A percentile compares a stretch with the other conserved stretches of the same genome.
These are phyloP conservation scores for Bipolaris sorokiniana DNA, from an alignment of 2,329 filamentous ascomycete species.

Conservation along the genomic window DNA sequence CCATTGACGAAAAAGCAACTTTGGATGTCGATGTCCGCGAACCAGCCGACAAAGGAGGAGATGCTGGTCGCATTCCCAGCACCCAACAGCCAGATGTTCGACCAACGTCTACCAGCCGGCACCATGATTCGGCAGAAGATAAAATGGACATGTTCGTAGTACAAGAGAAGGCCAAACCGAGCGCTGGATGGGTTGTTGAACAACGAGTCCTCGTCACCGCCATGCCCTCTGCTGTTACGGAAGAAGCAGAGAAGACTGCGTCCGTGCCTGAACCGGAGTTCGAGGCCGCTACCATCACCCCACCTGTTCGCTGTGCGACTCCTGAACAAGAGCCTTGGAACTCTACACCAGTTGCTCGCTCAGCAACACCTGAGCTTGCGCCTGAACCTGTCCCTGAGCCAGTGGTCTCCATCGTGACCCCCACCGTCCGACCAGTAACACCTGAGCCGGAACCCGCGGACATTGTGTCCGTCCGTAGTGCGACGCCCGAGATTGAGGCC, in stretches of 20 bases:
- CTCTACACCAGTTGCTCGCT: constrained; percentile 1
- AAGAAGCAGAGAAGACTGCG: not conserved
- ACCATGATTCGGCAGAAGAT: not conserved
- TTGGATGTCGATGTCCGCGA: not conserved
- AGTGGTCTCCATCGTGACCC: not conserved
- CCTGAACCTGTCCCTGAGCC: constrained; percentile 1
- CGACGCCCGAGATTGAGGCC: not conserved
- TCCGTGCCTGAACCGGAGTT: not conserved
- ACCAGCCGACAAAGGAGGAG: not conserved
- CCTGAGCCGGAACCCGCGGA: not conserved
- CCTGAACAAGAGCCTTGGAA: constrained; percentile 17
- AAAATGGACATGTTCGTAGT: constrained; percentile 4
- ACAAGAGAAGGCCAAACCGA: constrained; percentile 14
- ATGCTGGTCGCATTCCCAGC: not conserved
- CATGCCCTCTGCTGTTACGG: constrained; percentile 1
- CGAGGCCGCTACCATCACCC: not conserved
- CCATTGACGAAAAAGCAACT: constrained; percentile 5
- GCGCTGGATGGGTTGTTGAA: constrained; percentile 13
- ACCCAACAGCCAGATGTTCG: not conserved
- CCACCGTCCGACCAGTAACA: not conserved
- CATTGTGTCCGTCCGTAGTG: not conserved
- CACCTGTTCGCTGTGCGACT: constrained; percentile 13
- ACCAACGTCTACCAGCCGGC: not conserved
- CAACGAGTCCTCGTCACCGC: constrained; percentile 14
- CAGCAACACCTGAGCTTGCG: not conserved